Percentiles rank a stretch among this genome's conserved stretches.
These are phyloP conservation scores for Neodidymelliopsis sp. DNA, from an alignment of 2,329 filamentous ascomycete genomes.

Conservation along the genomic window DNA sequence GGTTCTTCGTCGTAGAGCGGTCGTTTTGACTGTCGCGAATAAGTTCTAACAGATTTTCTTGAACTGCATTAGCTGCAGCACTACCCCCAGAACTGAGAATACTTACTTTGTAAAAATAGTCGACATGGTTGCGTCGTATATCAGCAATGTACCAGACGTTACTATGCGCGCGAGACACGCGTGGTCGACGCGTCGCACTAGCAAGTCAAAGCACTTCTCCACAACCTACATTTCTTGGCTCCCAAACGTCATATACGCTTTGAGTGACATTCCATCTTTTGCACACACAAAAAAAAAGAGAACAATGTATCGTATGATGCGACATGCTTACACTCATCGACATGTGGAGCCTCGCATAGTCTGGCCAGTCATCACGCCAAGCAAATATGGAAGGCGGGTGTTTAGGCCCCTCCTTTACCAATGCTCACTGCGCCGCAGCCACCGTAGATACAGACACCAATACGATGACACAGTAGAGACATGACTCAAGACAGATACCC, in stretches of 20 bases:
- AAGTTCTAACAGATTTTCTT: conserved; percentile 46
- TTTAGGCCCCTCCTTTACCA: neutral
- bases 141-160: conserved; percentile 15
- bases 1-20: conserved; percentile 42
- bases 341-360: neutral
- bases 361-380: neutral
- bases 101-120: conserved; percentile 36
- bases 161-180: conserved; percentile 27
- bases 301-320: too few relatives aligned
- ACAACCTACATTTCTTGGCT: neutral
- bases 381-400: conserved; percentile 17
- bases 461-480: conserved; percentile 3
- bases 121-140: conserved; percentile 30
- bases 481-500: conserved; percentile 3
- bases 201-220: neutral
- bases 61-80: conserved; percentile 19
- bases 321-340: neutral
- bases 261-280: too few relatives aligned
- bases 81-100: neutral
- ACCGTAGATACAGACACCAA: neutral
- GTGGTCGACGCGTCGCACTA: conserved; percentile 35
- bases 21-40: conserved; percentile 46
- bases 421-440: conserved; percentile 6
- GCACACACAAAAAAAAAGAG: too few relatives aligned
- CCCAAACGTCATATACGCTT: conserved; percentile 1